Evolutionary conservation across 192 early-diverging fungal species (phyloP).

Genomic region (Podila clonocystis): DNA sequence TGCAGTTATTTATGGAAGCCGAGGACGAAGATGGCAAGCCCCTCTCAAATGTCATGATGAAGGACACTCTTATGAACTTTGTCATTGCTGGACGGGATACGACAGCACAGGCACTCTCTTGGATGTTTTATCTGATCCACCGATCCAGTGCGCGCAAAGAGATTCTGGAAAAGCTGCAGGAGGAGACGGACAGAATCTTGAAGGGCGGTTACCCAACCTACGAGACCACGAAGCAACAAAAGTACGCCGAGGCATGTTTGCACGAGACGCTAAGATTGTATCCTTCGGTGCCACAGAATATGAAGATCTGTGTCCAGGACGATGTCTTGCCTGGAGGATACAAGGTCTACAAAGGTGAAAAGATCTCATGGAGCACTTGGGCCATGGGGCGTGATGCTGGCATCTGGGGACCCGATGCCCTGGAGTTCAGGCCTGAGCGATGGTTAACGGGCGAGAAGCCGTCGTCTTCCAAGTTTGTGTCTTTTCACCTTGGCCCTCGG

Average conservation of each 20-base stretch:
- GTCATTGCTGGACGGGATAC: constrained; percentile 62
- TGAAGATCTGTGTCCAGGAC: constrained; percentile 65
- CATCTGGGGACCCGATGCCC: constrained; percentile 75
- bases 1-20: constrained; percentile 55
- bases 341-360: constrained; percentile 60
- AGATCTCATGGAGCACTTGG: constrained; percentile 58
- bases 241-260: constrained; percentile 54
- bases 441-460: constrained; percentile 61
- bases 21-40: constrained; percentile 42
- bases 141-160: constrained; percentile 36
- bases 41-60: constrained; percentile 44
- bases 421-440: constrained; percentile 69
- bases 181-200: constrained; percentile 39
- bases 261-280: constrained; percentile 72
- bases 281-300: constrained; percentile 71
- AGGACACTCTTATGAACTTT: constrained; percentile 59
- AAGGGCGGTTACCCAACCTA: constrained; percentile 27
- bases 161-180: constrained; percentile 26
- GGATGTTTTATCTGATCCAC: constrained; percentile 63
- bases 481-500: constrained; percentile 68
- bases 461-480: constrained; percentile 55
- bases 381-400: constrained; percentile 59
- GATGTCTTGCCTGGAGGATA: constrained; percentile 70
- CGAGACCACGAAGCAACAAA: constrained; percentile 28
- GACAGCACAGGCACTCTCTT: constrained; percentile 65